Conservation (phyloP, 1,284 basidiomycete genomes). For the Wallemia hederae region DNA sequence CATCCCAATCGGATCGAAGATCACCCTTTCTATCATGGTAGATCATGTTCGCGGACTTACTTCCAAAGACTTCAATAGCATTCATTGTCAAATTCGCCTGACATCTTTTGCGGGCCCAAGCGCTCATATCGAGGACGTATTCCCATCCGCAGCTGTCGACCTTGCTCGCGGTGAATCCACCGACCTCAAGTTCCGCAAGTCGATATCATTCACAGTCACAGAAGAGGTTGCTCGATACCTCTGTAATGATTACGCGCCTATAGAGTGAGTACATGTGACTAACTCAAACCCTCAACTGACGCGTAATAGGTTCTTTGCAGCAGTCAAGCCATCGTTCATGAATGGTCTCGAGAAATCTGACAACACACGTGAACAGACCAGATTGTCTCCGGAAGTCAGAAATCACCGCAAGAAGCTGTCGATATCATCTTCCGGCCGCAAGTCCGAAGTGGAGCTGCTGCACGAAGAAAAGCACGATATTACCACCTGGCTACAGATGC, state of each 20-base stretch:
- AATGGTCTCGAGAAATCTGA: conserved; percentile 74
- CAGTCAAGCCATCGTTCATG: conserved; percentile 45
- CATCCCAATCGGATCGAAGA: conserved; percentile 37
- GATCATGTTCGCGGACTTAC: conserved; percentile 65
- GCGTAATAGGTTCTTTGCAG: conserved; percentile 36
- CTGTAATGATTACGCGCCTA: conserved; percentile 39
- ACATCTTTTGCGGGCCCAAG: conserved; percentile 46
- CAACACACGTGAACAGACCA: conserved; percentile 42
- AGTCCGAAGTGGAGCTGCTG: conserved; percentile 76
- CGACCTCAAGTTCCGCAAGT: conserved; percentile 47
- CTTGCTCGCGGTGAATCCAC: conserved; percentile 38
- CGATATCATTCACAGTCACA: conserved; percentile 44
- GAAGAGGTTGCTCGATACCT: conserved; percentile 43
- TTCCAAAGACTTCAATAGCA: conserved; percentile 48
- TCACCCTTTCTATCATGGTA: conserved; percentile 50
- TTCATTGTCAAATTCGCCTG: conserved; percentile 55
- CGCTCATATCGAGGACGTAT: conserved; percentile 40
- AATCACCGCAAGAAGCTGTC: conserved; percentile 7
- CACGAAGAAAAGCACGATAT: conserved; percentile 66
- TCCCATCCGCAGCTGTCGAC: conserved; percentile 41
- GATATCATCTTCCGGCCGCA: conserved; percentile 30
- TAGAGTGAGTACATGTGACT: conserved; percentile 22
- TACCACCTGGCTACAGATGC: conserved; percentile 53
- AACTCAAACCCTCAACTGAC: background rate
- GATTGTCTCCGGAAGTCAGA: conserved; percentile 4